phyloP scores from a whole-genome alignment of 257 asterid genomes.

The Ophiorrhiza pumila region DNA sequence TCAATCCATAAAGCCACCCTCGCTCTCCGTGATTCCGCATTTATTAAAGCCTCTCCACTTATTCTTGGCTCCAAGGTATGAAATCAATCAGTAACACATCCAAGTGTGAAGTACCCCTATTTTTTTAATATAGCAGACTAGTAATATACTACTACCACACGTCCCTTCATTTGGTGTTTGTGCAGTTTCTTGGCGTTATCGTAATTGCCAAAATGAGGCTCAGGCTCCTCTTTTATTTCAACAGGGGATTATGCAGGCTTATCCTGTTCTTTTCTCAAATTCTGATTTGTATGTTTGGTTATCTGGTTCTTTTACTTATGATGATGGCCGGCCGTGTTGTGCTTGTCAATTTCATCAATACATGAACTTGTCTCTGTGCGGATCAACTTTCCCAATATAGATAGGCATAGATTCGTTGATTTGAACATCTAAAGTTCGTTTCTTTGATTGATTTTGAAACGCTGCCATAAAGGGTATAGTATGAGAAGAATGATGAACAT shows the following conservation, averaged over 20 bases:
- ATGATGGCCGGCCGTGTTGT: too few species aligned
- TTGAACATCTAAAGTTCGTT: background rate
- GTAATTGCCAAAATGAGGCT: background rate
- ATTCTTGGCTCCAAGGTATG: constrained; percentile 63
- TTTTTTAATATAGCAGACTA: too few species aligned
- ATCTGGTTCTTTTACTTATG: background rate
- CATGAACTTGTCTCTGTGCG: background rate
- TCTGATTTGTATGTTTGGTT: background rate
- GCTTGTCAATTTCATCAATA: too few species aligned
- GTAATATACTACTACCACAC: too few species aligned
- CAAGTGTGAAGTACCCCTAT: too few species aligned
- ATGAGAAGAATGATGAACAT: background rate
- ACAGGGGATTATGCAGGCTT: background rate
- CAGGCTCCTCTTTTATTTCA: background rate
- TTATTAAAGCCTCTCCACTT: constrained; percentile 58
- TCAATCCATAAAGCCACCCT: constrained; percentile 52
- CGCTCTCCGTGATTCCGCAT: constrained; percentile 46
- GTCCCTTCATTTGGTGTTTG: too few species aligned
- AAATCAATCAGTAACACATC: too few species aligned
- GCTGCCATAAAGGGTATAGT: background rate
- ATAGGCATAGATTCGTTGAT: background rate
- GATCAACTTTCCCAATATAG: background rate
- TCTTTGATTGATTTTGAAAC: background rate
- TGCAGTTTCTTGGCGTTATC: background rate
- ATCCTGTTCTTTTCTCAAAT: background rate